These are phyloP conservation scores for Ambrosiella beaveri DNA, from an alignment of 2,329 filamentous ascomycete genomes.

Conservation along the genomic window DNA sequence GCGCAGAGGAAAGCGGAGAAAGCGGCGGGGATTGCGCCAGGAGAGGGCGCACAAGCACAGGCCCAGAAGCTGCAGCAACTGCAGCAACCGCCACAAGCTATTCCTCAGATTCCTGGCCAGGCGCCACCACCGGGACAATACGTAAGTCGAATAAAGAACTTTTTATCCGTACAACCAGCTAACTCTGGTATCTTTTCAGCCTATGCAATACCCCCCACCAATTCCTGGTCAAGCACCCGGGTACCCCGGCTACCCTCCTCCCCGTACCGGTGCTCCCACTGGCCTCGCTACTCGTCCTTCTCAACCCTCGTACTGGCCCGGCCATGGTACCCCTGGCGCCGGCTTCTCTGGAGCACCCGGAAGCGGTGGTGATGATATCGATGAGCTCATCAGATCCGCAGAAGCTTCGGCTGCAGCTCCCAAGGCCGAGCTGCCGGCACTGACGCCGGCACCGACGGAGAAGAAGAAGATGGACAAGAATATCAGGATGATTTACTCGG, in stretches of 20 bases:
- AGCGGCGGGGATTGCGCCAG: constrained; percentile 22
- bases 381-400: constrained; percentile 46
- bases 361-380: constrained; percentile 37
- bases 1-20: constrained; percentile 46
- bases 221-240: constrained; percentile 15
- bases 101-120: neutral
- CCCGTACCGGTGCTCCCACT: constrained; percentile 26
- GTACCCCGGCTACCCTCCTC: constrained; percentile 18
- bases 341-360: constrained; percentile 18
- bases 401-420: constrained; percentile 37
- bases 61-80: neutral
- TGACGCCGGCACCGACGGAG: constrained; percentile 20
- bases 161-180: neutral
- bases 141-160: neutral
- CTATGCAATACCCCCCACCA: constrained; percentile 14
- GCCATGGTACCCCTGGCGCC: neutral
- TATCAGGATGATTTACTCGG: constrained; percentile 61
- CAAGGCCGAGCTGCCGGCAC: neutral
- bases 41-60: neutral
- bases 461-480: constrained; percentile 54
- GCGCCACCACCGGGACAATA: constrained; percentile 3
- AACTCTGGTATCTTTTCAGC: constrained; percentile 9
- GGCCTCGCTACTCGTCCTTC: constrained; percentile 29
- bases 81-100: neutral
- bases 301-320: constrained; percentile 9